Evolutionary conservation across 495 filamentous ascomycete species (phyloP).

Genomic region (Hypoxylon perforatum): DNA sequence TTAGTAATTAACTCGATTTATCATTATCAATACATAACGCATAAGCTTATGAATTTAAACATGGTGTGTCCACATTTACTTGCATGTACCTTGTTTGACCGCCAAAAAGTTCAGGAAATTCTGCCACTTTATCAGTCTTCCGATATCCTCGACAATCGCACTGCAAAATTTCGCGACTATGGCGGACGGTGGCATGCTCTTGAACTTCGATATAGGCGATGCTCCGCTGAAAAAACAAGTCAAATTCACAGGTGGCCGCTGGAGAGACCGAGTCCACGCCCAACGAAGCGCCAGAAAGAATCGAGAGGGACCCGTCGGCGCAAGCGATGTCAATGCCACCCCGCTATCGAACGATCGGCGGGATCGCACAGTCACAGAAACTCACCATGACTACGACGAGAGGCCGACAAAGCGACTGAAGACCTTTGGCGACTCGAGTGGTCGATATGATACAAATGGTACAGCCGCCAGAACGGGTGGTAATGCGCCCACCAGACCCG

Average conservation of each 20-base stretch:
- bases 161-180: conserved; percentile 56
- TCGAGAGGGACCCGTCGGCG: conserved; percentile 46
- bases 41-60: too few relatives aligned
- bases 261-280: conserved; percentile 86
- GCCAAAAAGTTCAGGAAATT: conserved; percentile 46
- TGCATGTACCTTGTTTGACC: conserved; percentile 15
- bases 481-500: conserved; percentile 49
- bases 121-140: neutral
- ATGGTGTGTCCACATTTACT: too few relatives aligned
- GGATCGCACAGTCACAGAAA: conserved; percentile 23
- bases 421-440: conserved; percentile 40
- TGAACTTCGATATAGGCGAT: conserved; percentile 87
- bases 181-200: conserved; percentile 94
- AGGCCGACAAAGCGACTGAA: conserved; percentile 57
- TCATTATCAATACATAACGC: too few relatives aligned
- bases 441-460: conserved; percentile 26
- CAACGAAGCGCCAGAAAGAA: conserved; percentile 73
- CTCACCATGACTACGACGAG: conserved; percentile 36
- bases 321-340: conserved; percentile 46
- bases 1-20: too few relatives aligned
- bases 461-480: conserved; percentile 34
- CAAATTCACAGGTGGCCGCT: conserved; percentile 87
- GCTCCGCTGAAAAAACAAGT: conserved; percentile 66
- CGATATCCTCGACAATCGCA: conserved; percentile 4
- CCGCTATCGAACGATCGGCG: conserved; percentile 36